A percentile compares a stretch with the other conserved stretches of the same genome.
Conservation (phyloP, 2,329 filamentous ascomycete genomes). For the Ceratocystis albifundus region DNA sequence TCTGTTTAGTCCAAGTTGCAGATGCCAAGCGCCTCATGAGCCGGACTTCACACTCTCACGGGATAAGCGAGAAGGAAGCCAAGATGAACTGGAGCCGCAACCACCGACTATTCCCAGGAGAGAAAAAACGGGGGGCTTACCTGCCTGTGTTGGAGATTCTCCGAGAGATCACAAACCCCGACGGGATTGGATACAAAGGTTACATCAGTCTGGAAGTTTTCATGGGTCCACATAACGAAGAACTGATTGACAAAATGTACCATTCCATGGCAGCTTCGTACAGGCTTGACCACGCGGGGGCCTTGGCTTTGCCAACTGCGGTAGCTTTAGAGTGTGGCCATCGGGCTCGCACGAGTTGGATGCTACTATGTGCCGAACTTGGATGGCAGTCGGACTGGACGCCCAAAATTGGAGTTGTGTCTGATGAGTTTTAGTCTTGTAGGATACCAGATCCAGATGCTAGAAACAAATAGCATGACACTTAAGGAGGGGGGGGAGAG, state of each 20-base stretch:
- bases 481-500: too few relatives aligned
- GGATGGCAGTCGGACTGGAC: conserved; percentile 20
- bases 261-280: conserved; percentile 10
- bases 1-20: conserved; percentile 26
- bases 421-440: not conserved
- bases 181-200: conserved; percentile 20
- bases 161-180: conserved; percentile 26
- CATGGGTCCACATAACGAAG: conserved; percentile 5
- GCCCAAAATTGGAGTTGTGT: not conserved
- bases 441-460: not conserved
- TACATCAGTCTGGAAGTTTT: conserved; percentile 27
- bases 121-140: conserved; percentile 23
- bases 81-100: conserved; percentile 25
- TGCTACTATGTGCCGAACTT: conserved; percentile 23
- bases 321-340: conserved; percentile 20
- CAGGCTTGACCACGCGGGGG: conserved; percentile 8
- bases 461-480: not conserved
- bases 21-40: conserved; percentile 23
- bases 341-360: conserved; percentile 23
- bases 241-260: not conserved
- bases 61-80: conserved; percentile 16
- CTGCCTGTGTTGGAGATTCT: conserved; percentile 29
- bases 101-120: conserved; percentile 24
- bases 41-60: conserved; percentile 15
- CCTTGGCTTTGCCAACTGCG: conserved; percentile 12